phyloP scores from a whole-genome alignment of 441 rosid species.

The Isatis lusitanica region DNA sequence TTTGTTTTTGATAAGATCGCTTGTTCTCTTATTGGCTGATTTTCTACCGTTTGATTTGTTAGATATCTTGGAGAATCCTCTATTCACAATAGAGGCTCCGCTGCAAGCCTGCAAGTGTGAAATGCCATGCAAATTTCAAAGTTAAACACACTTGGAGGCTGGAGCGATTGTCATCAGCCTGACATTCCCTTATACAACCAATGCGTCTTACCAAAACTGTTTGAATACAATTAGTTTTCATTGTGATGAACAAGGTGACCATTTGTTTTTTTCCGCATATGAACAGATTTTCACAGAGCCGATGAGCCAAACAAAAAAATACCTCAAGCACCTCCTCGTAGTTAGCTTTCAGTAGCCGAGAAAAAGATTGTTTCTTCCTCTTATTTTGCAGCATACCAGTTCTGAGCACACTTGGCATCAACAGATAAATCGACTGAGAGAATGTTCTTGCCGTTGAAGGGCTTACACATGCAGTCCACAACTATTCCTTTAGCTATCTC shows the following conservation, averaged over 20 bases:
- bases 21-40: conserved; percentile 30
- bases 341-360: conserved; percentile 1
- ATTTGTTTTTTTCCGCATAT: conserved; percentile 9
- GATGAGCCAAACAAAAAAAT: conserved; percentile 5
- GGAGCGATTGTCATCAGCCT: background rate
- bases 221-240: background rate
- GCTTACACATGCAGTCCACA: conserved; percentile 85
- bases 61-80: conserved; percentile 48
- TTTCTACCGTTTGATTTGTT: conserved; percentile 44
- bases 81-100: background rate
- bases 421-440: conserved; percentile 80
- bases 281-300: conserved; percentile 10
- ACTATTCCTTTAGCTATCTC: conserved; percentile 81
- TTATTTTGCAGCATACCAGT: conserved; percentile 89
- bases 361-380: background rate
- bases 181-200: background rate
- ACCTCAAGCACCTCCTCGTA: conserved; percentile 1
- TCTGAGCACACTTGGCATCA: conserved; percentile 92
- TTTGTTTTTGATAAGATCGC: conserved; percentile 14
- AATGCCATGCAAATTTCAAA: background rate
- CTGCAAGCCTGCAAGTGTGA: too few species aligned
- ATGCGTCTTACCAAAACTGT: background rate
- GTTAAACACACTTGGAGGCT: background rate
- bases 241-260: background rate
- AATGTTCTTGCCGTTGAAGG: conserved; percentile 74